A percentile compares a stretch with the other conserved stretches of the same genome.
Evolutionary conservation across 352 stramenopile genomes (phyloP).

Genomic region (Globisporangium ultimum): DNA sequence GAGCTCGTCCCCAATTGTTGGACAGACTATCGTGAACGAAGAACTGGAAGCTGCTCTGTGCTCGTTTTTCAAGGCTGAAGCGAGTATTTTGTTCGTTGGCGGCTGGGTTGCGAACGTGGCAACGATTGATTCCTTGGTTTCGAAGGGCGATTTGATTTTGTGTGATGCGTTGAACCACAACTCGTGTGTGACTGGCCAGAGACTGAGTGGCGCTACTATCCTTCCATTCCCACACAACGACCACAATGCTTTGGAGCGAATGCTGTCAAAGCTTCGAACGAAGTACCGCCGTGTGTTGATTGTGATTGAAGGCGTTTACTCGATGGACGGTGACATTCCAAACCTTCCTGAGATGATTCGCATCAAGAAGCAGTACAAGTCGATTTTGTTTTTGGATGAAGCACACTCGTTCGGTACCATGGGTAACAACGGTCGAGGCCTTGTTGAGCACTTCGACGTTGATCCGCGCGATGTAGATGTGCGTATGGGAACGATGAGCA

Average conservation of each 20-base stretch:
- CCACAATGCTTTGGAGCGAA: conserved; percentile 63
- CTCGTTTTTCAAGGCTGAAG: conserved; percentile 57
- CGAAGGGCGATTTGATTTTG: conserved; percentile 72
- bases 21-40: conserved; percentile 66
- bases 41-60: conserved; percentile 65
- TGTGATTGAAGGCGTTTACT: conserved; percentile 63
- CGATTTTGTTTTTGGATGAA: conserved; percentile 57
- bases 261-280: conserved; percentile 61
- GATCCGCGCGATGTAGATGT: conserved; percentile 50
- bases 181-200: conserved; percentile 73
- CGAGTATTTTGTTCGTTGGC: conserved; percentile 60
- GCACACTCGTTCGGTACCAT: conserved; percentile 70
- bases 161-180: conserved; percentile 81
- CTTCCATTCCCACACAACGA: conserved; percentile 81
- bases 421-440: conserved; percentile 44
- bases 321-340: conserved; percentile 69
- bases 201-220: conserved; percentile 73
- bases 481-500: conserved; percentile 75
- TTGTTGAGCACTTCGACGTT: conserved; percentile 49
- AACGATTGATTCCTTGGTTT: conserved; percentile 69
- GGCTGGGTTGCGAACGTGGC: conserved; percentile 80
- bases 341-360: conserved; percentile 47
- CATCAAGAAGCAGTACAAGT: conserved; percentile 72
- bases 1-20: conserved; percentile 79
- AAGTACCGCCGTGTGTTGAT: conserved; percentile 78